Evolutionary conservation across 495 filamentous ascomycete species (phyloP).

Genomic region (Penicillium goetzii): DNA sequence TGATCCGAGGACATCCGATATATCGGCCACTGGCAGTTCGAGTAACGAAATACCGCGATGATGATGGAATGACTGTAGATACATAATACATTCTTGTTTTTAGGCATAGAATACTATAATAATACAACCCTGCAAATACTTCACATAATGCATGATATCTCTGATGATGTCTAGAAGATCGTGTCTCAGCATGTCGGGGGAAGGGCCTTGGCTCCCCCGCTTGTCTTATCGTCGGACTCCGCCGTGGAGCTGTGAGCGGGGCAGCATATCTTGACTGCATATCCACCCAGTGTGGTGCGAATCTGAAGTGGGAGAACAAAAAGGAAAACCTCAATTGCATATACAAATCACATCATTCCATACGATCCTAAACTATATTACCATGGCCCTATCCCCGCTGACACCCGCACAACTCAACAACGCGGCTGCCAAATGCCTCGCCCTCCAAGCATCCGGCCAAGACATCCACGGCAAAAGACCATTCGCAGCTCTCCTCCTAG

Average conservation of each 20-base stretch:
- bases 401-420: slow-evolving; percentile 37
- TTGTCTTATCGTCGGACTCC: slow-evolving; percentile 25
- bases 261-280: slow-evolving; percentile 4
- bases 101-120: not conserved
- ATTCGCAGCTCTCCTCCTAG: slow-evolving; percentile 53
- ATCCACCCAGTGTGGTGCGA: slow-evolving; percentile 3
- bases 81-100: slow-evolving; percentile 14
- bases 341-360: not conserved
- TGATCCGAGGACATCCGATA: slow-evolving; percentile 14
- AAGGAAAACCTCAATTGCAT: not conserved
- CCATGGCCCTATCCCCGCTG: slow-evolving; percentile 12
- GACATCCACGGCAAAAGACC: slow-evolving; percentile 50
- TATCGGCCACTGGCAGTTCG: slow-evolving; percentile 11
- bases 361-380: not conserved
- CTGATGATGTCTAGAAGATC: not conserved
- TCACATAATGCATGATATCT: slow-evolving; percentile 1
- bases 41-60: slow-evolving; percentile 11
- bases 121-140: slow-evolving; percentile 5
- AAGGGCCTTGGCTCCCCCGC: slow-evolving; percentile 16
- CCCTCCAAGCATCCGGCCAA: slow-evolving; percentile 45
- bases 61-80: slow-evolving; percentile 19
- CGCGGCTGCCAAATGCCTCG: slow-evolving; percentile 42
- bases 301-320: not conserved
- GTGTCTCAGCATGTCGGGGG: slow-evolving; percentile 1
- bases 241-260: slow-evolving; percentile 16